Conservation (phyloP, 768 basidiomycete species). For the Lactifluus hygrophoroides region DNA sequence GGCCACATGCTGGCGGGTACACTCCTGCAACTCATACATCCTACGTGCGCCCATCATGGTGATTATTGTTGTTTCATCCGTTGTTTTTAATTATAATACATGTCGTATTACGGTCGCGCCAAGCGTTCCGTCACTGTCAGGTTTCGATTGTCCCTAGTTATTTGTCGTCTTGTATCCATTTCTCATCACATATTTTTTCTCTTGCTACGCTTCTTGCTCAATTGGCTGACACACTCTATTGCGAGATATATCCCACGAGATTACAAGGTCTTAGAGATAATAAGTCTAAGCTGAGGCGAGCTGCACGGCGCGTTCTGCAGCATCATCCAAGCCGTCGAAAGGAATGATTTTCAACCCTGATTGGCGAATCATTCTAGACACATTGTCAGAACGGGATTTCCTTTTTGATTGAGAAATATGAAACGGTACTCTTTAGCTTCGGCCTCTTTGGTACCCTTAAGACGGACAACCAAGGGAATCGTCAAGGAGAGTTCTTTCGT, state of each 20-base stretch:
- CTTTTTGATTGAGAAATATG: background rate
- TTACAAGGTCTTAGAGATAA: background rate
- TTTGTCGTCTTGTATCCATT: constrained; percentile 13
- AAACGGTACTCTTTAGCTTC: constrained; percentile 86
- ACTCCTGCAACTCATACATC: constrained; percentile 6
- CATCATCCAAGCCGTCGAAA: constrained; percentile 89
- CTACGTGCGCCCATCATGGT: constrained; percentile 11
- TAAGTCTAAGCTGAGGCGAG: constrained; percentile 36
- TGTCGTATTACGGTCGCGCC: background rate
- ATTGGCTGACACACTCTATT: constrained; percentile 13
- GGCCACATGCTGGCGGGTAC: constrained; percentile 15
- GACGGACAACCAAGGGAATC: constrained; percentile 85
- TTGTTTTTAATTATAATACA: background rate
- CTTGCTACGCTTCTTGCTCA: background rate
- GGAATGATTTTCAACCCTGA: constrained; percentile 91
- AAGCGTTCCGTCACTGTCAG: background rate
- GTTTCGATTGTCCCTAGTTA: background rate
- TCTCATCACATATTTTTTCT: constrained; percentile 4
- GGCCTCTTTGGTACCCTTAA: constrained; percentile 94
- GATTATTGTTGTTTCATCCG: background rate
- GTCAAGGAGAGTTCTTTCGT: constrained; percentile 81
- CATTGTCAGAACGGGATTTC: constrained; percentile 15
- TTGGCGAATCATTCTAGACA: constrained; percentile 76
- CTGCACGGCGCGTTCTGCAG: constrained; percentile 72
- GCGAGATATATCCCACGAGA: constrained; percentile 12